Base-by-base conservation (phyloP, 2,329 filamentous ascomycete species). In the Aureobasidium sp. region DNA sequence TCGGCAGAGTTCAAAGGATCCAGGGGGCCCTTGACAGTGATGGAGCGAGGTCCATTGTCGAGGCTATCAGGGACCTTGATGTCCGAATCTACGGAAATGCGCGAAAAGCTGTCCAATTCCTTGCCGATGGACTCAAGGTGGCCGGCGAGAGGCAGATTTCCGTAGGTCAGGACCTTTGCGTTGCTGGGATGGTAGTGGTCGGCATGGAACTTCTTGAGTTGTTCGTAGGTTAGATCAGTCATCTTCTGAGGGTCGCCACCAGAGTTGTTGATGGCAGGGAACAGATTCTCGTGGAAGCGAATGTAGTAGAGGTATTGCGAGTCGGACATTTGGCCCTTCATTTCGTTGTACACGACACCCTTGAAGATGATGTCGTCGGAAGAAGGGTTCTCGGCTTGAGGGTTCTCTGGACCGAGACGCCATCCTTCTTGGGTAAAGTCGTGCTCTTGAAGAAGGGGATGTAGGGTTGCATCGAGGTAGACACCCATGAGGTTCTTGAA, bases 251-350 rank as follows among this genome's bases (percentile, higher is more conserved):
- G 94, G 71, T 99, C 94, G 60, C 94, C 94, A 37, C 94, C 94
- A 1, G 93, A 97, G 77, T 99, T 97, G 77, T 99, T 89, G 73
- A 99, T 88, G 40, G 88, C 88, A 0, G 94, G 94, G 71, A 96
- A 94, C 60, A 99, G 90, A 72, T 94, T 88, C 69, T 97, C 91
- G 71, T 96, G 91, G 75, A 96, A 99, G 59, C 88, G 84, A 67
- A 97, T 96, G 74, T 97, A 97, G 78, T 90, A 99, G 0, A 97
- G 79, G 70, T 99, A 99, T 67, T 91, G 91, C 7, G 93, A 91
- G 73, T 99, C 94, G 2, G 94, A 97, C 87, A 97, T 96, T 72
- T 97, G 92, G 0, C 94, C 94, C 77, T 99, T 99, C 94, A 99
- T 99, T 78, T 99, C 94, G 70, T 99, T 99, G 78, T 97, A 97